phyloP scores from a whole-genome alignment of 345 rosid genomes.

The Eucalyptus regnans region DNA sequence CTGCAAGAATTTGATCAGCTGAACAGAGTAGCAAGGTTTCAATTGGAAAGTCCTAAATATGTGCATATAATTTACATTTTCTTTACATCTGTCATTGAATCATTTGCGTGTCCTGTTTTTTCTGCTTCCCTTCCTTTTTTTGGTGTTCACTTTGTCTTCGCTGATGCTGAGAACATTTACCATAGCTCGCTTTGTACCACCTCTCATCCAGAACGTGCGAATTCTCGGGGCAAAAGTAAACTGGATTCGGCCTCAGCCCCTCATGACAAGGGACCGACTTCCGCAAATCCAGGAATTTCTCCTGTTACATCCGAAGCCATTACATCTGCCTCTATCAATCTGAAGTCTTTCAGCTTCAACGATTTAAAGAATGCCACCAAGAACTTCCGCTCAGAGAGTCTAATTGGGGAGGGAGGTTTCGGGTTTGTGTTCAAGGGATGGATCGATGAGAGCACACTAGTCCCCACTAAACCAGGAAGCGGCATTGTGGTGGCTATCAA shows the following conservation, averaged over 20 bases:
- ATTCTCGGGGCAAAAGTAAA: slow-evolving; percentile 1
- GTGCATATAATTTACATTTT: not conserved
- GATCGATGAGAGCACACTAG: slow-evolving; percentile 39
- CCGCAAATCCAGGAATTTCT: slow-evolving; percentile 6
- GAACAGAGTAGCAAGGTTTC: not conserved
- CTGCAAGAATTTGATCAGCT: not conserved
- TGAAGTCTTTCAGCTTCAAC: slow-evolving; percentile 39
- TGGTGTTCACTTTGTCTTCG: not conserved
- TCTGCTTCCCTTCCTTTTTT: not conserved
- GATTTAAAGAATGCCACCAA: slow-evolving; percentile 50
- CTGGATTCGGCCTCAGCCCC: slow-evolving; percentile 1
- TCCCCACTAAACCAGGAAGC: slow-evolving; percentile 46
- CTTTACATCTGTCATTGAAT: not conserved
- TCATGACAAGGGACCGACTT: not conserved
- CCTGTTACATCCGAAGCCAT: slow-evolving; percentile 1
- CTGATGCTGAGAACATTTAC: not conserved
- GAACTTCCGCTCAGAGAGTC: slow-evolving; percentile 39
- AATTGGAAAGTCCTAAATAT: not conserved
- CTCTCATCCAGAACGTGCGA: slow-evolving; percentile 13
- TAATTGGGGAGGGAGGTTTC: slow-evolving; percentile 64
- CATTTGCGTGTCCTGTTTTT: not conserved
- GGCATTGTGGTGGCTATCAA: slow-evolving; percentile 53
- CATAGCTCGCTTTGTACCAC: not conserved
- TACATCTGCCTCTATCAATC: slow-evolving; percentile 10
- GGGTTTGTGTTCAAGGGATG: slow-evolving; percentile 66